Percentiles rank a stretch among this genome's conserved stretches.
Evolutionary conservation across 2,329 filamentous ascomycete species (phyloP).

Genomic region (Trichophyton benhamiae): DNA sequence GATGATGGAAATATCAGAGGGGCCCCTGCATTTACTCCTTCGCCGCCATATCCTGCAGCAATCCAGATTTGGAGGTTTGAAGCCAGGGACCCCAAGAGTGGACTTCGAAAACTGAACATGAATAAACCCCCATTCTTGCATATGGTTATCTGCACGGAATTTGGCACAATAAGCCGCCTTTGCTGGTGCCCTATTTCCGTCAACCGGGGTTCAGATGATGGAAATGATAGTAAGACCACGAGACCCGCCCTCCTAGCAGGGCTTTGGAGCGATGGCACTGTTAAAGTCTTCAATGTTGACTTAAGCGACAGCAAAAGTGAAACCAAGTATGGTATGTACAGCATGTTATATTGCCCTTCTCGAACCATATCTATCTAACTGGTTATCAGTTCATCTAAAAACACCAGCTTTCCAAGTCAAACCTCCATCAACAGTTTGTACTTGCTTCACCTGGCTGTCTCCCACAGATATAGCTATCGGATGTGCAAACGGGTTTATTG

Average conservation of each 20-base stretch:
- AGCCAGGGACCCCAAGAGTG: conserved; percentile 18
- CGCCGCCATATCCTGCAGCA: conserved; percentile 36
- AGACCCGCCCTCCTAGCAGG: conserved; percentile 33
- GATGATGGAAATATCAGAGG: conserved; percentile 21
- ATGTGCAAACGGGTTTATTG: conserved; percentile 45
- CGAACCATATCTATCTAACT: background rate
- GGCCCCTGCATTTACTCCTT: conserved; percentile 41
- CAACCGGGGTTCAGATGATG: conserved; percentile 19
- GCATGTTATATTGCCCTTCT: background rate
- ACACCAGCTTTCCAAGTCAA: conserved; percentile 39
- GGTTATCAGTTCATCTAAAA: conserved; percentile 29
- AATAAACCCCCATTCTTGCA: conserved; percentile 34
- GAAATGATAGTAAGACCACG: conserved; percentile 14
- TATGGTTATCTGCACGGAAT: conserved; percentile 44
- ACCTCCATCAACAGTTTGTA: conserved; percentile 42
- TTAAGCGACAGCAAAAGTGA: conserved; percentile 17
- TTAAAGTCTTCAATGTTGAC: conserved; percentile 44
- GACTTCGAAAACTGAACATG: conserved; percentile 33
- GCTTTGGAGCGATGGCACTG: conserved; percentile 46
- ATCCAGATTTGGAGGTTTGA: conserved; percentile 50
- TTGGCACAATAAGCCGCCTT: conserved; percentile 44
- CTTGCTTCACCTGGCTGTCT: conserved; percentile 46
- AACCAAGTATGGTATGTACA: conserved; percentile 20
- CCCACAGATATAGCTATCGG: conserved; percentile 43
- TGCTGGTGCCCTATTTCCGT: conserved; percentile 44